Evolutionary conservation across 352 stramenopile species (phyloP).

Genomic region (Heterotrichella gracilis): DNA sequence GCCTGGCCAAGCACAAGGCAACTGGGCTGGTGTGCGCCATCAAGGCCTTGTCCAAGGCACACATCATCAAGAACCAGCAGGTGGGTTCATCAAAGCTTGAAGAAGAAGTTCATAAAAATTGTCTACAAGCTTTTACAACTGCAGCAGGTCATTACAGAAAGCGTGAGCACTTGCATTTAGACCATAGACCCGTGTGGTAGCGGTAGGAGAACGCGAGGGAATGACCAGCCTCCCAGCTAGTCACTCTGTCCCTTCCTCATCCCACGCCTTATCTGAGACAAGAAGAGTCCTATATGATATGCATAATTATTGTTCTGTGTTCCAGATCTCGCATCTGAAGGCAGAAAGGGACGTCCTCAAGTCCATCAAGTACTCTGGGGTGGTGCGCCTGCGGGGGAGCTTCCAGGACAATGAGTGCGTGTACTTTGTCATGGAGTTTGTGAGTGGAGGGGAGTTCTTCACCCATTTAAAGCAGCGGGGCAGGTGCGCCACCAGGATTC

Average conservation of each 20-base stretch:
- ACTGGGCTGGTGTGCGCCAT: neutral
- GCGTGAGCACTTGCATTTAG: slow-evolving; percentile 60
- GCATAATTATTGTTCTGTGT: neutral
- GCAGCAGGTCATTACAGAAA: slow-evolving; percentile 28
- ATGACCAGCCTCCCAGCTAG: slow-evolving; percentile 56
- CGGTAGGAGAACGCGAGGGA: too few species aligned
- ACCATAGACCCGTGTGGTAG: slow-evolving; percentile 36
- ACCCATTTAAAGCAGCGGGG: slow-evolving; percentile 29
- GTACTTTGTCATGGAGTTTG: slow-evolving; percentile 63
- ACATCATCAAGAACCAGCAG: slow-evolving; percentile 23
- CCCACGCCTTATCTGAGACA: neutral
- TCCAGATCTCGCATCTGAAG: neutral
- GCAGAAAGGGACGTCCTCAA: too few species aligned
- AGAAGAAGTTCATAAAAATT: neutral
- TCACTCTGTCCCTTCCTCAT: slow-evolving; percentile 30
- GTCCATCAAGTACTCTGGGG: too few species aligned
- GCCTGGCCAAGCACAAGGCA: slow-evolving; percentile 1
- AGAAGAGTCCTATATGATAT: neutral
- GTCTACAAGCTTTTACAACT: neutral
- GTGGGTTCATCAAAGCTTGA: neutral
- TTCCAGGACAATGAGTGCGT: slow-evolving; percentile 53
- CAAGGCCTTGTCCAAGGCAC: too few species aligned
- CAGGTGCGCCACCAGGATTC: neutral
- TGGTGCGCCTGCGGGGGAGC: too few species aligned
- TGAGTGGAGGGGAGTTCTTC: slow-evolving; percentile 59